phyloP scores from a whole-genome alignment of 23 red algal species.

The Chondrus crispus region DNA sequence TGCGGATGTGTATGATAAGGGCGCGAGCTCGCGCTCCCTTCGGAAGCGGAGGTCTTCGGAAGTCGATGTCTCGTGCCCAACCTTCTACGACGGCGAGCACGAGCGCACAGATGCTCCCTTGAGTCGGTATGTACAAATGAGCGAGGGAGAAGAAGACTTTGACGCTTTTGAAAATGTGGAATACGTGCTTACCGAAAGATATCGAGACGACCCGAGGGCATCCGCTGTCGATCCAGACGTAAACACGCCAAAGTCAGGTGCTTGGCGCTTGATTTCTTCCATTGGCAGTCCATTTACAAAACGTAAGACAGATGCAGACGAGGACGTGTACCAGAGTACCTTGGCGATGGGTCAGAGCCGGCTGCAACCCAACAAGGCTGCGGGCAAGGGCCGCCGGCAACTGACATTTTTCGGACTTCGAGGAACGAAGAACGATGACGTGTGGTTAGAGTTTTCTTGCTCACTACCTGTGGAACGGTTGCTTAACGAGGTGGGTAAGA shows the following conservation, averaged over 20 bases:
- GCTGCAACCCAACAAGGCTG: neutral
- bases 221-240: neutral
- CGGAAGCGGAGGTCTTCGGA: neutral
- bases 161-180: conserved; percentile 18
- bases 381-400: neutral
- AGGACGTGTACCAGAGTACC: neutral
- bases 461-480: conserved; percentile 22
- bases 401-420: neutral
- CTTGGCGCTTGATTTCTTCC: neutral
- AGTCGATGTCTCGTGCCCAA: too few relatives aligned
- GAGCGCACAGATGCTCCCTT: neutral
- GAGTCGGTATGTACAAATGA: neutral
- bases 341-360: neutral
- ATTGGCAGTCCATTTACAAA: neutral
- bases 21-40: neutral
- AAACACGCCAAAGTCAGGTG: neutral
- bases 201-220: neutral
- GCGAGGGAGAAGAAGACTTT: neutral
- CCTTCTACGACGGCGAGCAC: neutral
- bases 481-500: conserved; percentile 15
- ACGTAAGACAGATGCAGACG: neutral
- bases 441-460: conserved; percentile 46
- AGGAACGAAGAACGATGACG: neutral
- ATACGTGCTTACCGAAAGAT: conserved; percentile 22
- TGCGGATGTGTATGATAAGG: neutral